A percentile compares a stretch with the other conserved stretches of the same genome.
phyloP scores from a whole-genome alignment of 129 eudicot species.

The Mikania micrantha region DNA sequence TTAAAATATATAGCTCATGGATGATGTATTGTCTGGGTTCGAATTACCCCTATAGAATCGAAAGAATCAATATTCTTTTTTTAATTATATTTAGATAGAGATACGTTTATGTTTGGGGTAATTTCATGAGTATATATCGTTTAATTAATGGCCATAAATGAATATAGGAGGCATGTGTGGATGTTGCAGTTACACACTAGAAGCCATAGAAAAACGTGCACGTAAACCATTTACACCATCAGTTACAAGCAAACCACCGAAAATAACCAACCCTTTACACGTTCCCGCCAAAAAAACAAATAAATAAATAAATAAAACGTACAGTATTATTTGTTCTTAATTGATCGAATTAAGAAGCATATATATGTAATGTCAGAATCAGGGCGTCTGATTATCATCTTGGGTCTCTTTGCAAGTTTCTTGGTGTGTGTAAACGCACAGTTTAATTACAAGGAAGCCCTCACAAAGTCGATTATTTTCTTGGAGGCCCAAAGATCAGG shows the following conservation, averaged over 20 bases:
- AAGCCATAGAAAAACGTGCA: slow-evolving; percentile 18
- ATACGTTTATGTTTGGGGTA: neutral
- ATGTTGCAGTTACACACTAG: slow-evolving; percentile 17
- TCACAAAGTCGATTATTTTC: slow-evolving; percentile 67
- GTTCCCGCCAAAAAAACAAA: slow-evolving; percentile 23
- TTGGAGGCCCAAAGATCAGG: slow-evolving; percentile 91
- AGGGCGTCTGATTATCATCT: slow-evolving; percentile 6
- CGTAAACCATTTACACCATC: no score
- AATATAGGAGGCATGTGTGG: slow-evolving; percentile 28
- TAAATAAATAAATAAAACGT: no score
- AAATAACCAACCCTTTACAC: slow-evolving; percentile 18
- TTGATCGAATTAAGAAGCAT: neutral
- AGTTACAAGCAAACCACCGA: slow-evolving; percentile 18
- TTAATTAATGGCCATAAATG: slow-evolving; percentile 24
- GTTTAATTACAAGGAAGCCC: slow-evolving; percentile 55
- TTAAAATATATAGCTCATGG: no score
- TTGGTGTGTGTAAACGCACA: slow-evolving; percentile 23
- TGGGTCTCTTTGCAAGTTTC: slow-evolving; percentile 29
- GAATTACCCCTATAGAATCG: no score
- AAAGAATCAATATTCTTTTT: neutral
- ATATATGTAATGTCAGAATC: slow-evolving; percentile 13
- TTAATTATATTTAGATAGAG: no score
- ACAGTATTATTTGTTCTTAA: neutral
- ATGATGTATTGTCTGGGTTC: no score
- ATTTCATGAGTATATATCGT: neutral